Base-by-base conservation (phyloP, 1,284 basidiomycete species). In the Papiliotrema laurentii region DNA sequence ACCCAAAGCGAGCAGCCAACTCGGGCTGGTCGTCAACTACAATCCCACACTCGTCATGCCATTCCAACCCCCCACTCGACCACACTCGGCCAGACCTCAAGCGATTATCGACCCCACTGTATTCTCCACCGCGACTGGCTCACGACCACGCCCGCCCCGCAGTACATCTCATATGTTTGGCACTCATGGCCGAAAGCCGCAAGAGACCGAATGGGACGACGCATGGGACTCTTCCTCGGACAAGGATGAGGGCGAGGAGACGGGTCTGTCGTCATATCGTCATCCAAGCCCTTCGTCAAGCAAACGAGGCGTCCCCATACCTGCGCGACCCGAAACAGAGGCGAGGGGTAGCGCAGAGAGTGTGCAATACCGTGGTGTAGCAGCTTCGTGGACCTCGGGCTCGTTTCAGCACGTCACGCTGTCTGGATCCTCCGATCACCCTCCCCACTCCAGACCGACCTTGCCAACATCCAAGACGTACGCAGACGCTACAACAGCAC, bases 151-250 rank as follows among this genome's bases (percentile, higher is more conserved):
- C n/a, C n/a, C n/a, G n/a, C n/a, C n/a, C n/a, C n/a, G n/a, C n/a
- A n/a, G n/a, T n/a, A n/a, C n/a, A n/a, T n/a, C n/a, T n/a, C n/a
- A n/a, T n/a, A n/a, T n/a, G n/a, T n/a, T n/a, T n/a, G n/a, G n/a
- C n/a, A n/a, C 30, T 22, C 19, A 44, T 13, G 30, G 33, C 19
- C 28, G 40, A 10, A 10, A 27, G 27, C 35, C 45, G 9, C 39
- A 80, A 19, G 83, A 83, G 2, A 80, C 81, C 1, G 83, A 85
- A 59, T 86, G 84, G 49, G 89, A 92, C 59, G 89, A 92, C 68
- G 88, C 84, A 39, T 92, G 89, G 89, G 89, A 92, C 75, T 86
- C 84, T 59, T 80, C 80, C 48, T 90, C 88, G 3, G 89, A 91
- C 72, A 83, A 84, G 39, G 89, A 90, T 68, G 69, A 72, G 19